A percentile compares a stretch with the other conserved stretches of the same genome.
Conservation (phyloP, 345 rosid species). For the Camelina neglecta region DNA sequence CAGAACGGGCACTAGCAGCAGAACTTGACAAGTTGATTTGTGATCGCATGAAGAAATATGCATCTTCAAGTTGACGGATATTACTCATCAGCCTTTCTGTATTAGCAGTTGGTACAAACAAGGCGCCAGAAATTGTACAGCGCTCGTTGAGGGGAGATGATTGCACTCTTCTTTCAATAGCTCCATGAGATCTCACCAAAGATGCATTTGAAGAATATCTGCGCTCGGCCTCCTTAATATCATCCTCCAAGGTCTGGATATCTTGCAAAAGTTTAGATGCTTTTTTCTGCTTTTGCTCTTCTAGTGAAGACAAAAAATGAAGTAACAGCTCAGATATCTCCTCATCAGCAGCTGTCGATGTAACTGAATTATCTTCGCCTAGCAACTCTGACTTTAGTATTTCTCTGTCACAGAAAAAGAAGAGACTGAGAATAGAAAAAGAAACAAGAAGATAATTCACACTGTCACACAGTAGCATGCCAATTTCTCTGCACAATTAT, state of each 20-base stretch:
- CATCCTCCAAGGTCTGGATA: constrained; percentile 64
- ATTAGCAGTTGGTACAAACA: constrained; percentile 47
- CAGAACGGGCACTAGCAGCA: constrained; percentile 46
- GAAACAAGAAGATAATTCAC: constrained; percentile 12
- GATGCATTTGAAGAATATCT: constrained; percentile 46
- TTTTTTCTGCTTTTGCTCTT: constrained; percentile 64
- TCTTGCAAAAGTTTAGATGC: constrained; percentile 67
- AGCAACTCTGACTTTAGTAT: constrained; percentile 76
- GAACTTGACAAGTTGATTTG: constrained; percentile 49
- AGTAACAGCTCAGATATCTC: constrained; percentile 66
- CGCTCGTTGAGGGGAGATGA: constrained; percentile 31
- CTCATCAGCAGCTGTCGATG: constrained; percentile 49
- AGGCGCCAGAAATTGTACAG: constrained; percentile 44
- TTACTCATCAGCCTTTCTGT: constrained; percentile 60
- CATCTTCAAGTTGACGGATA: constrained; percentile 72
- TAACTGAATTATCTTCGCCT: constrained; percentile 44
- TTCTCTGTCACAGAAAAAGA: constrained; percentile 60
- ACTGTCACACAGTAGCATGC: not conserved
- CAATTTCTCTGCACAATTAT: constrained; percentile 16
- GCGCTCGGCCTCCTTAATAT: constrained; percentile 71
- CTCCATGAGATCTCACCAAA: constrained; percentile 40
- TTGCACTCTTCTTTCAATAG: constrained; percentile 39
- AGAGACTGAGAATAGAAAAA: constrained; percentile 32
- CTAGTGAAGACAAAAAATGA: constrained; percentile 64
- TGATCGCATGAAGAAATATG: constrained; percentile 77